Evolutionary conservation across 805 yeast genomes (phyloP).

Genomic region (Saccharomycopsis sp.): DNA sequence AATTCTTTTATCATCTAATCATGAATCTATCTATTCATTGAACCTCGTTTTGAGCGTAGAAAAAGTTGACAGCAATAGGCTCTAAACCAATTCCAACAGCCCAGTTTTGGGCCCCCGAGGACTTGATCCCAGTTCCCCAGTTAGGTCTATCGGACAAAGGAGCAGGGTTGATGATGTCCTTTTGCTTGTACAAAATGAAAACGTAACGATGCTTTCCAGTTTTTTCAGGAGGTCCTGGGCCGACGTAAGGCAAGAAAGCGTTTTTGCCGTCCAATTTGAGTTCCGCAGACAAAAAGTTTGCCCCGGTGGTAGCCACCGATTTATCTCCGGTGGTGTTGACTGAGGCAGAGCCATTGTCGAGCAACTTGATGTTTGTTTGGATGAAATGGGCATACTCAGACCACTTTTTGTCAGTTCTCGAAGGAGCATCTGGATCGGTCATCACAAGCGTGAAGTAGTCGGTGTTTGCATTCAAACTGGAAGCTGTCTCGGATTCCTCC

Average conservation of each 20-base stretch:
- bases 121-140: constrained; percentile 87
- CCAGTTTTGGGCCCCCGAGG: constrained; percentile 73
- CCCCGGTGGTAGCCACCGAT: constrained; percentile 9
- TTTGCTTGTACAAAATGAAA: constrained; percentile 65
- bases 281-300: constrained; percentile 30
- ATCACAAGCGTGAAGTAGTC: constrained; percentile 66
- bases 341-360: constrained; percentile 26
- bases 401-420: constrained; percentile 76
- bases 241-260: constrained; percentile 49
- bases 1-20: too few species aligned
- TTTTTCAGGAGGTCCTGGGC: constrained; percentile 87
- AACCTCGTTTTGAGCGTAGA: constrained; percentile 57
- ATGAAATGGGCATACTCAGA: constrained; percentile 81
- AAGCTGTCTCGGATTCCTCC: constrained; percentile 3
- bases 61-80: constrained; percentile 74
- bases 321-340: constrained; percentile 13
- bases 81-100: constrained; percentile 53
- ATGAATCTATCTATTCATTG: constrained; percentile 14
- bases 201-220: constrained; percentile 88
- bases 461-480: constrained; percentile 12
- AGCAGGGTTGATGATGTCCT: constrained; percentile 20
- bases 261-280: constrained; percentile 32
- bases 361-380: constrained; percentile 44
- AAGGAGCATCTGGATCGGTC: constrained; percentile 95
- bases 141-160: constrained; percentile 42